Base-by-base conservation (phyloP, 305 asterid species). In the Plantago coronopus region DNA sequence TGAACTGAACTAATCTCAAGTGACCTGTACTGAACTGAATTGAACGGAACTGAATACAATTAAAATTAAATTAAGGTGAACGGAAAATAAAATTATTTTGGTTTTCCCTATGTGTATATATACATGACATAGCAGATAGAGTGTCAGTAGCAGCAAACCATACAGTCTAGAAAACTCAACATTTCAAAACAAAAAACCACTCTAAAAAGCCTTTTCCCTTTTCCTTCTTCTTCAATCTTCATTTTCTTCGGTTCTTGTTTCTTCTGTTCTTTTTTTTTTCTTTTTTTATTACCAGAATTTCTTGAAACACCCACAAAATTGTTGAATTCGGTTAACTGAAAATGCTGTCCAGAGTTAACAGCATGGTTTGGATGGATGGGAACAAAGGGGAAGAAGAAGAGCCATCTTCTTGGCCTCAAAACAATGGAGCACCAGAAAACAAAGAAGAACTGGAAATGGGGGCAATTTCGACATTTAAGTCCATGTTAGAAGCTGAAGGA, bases 361-460 rank as follows among this genome's bases (percentile, higher is more conserved):
- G 88, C 74, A 74, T 87, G 82, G 84, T 59, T 16, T 89, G 97
- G 95, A 79, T 81, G 74, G 91, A 86, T 48, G 81, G 73, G 44
- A 50, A 49, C 10, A 73, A 72, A 64, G 86, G 69, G 62, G 86
- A 67, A 3, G 62, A 12, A 61, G 70, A 67, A 43, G 79, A 81
- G 67, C 54, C 78, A 1, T 55, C 73, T 63, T 69, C 84, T 13
- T 83, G 95, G 87, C 71, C 72, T 61, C 85, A 75, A 45, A 75
- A 46, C 29, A 67, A 64, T 65, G 48, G 38, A 38, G 58, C 43
- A 59, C 53, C 49, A n/a, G 62, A 17, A 58, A 70, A 17, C 75
- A 77, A 77, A 56, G 72, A 79, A 15, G 84, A 78, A 23, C 61
- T 75, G 70, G 95, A 81, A 71, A 75, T 78, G 61, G 87, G 78